Conservation (phyloP, 2,329 filamentous ascomycete species). For the Seiridium cupressi region DNA sequence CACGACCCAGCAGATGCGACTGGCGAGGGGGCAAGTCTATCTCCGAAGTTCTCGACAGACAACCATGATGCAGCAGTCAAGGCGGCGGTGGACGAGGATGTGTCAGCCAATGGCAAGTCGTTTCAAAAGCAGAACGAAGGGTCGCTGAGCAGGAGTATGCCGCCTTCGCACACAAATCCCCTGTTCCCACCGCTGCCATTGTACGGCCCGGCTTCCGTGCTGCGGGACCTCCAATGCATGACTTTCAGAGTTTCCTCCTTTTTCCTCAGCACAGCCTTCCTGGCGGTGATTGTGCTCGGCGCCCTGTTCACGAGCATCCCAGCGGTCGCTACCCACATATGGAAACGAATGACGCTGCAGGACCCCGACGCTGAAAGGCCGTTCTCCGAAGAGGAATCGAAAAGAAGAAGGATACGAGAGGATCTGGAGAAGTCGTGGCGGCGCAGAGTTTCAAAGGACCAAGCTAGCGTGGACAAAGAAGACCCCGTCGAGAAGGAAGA, state of each 20-base stretch:
- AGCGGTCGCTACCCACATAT: conserved; percentile 43
- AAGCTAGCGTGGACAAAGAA: conserved; percentile 38
- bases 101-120: conserved; percentile 27
- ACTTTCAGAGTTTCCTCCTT: conserved; percentile 68
- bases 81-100: conserved; percentile 8
- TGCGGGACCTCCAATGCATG: conserved; percentile 65
- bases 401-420: conserved; percentile 52
- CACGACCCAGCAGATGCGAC: conserved; percentile 20
- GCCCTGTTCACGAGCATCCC: conserved; percentile 68
- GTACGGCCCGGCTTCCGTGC: conserved; percentile 70
- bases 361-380: conserved; percentile 61
- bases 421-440: conserved; percentile 64
- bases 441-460: conserved; percentile 35
- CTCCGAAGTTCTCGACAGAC: conserved; percentile 21
- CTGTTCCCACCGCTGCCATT: conserved; percentile 82
- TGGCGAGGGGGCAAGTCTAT: conserved; percentile 23
- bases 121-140: conserved; percentile 44
- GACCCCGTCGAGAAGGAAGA: conserved; percentile 43
- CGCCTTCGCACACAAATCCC: conserved; percentile 71
- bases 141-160: conserved; percentile 47
- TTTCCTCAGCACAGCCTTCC: conserved; percentile 74
- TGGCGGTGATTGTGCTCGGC: conserved; percentile 73
- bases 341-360: conserved; percentile 54
- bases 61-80: conserved; percentile 13
- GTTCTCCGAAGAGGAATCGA: conserved; percentile 72